phyloP scores from a whole-genome alignment of 805 yeast genomes.

The Spathaspora girioi region DNA sequence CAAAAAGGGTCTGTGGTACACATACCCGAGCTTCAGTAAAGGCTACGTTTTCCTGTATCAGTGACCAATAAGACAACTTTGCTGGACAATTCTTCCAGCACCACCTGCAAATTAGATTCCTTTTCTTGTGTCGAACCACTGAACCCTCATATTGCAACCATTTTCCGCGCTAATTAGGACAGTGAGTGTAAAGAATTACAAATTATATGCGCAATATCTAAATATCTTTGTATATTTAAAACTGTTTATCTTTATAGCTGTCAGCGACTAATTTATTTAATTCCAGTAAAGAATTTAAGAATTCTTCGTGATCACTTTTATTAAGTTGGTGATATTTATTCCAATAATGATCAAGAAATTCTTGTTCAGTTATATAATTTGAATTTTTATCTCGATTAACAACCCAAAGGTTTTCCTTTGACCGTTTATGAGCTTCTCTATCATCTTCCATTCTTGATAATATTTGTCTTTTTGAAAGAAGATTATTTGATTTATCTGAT shows the following conservation, averaged over 20 bases:
- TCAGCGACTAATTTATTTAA: constrained; percentile 50
- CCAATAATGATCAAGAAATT: constrained; percentile 45
- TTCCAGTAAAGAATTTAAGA: constrained; percentile 48
- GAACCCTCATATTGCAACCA: too few species aligned
- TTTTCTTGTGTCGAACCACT: too few species aligned
- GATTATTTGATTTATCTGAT: constrained; percentile 12
- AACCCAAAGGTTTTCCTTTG: constrained; percentile 79
- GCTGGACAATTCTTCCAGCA: too few species aligned
- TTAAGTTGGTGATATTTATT: constrained; percentile 41
- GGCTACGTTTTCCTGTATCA: too few species aligned
- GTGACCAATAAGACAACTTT: too few species aligned
- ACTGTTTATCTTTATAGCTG: constrained; percentile 48
- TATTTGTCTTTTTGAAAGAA: constrained; percentile 48
- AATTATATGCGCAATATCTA: too few species aligned
- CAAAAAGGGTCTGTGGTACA: too few species aligned
- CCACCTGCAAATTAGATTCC: too few species aligned
- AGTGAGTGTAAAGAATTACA: too few species aligned
- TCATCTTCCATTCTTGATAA: constrained; percentile 86
- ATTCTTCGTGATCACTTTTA: constrained; percentile 41
- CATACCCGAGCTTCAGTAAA: too few species aligned
- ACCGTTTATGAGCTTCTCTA: constrained; percentile 82
- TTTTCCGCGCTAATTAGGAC: too few species aligned
- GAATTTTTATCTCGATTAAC: constrained; percentile 45
- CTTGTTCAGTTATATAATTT: constrained; percentile 33
- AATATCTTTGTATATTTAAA: constrained; percentile 10